These are phyloP conservation scores for Ascomycota sp. DNA, from an alignment of 2,329 filamentous ascomycete genomes.

Conservation along the genomic window DNA sequence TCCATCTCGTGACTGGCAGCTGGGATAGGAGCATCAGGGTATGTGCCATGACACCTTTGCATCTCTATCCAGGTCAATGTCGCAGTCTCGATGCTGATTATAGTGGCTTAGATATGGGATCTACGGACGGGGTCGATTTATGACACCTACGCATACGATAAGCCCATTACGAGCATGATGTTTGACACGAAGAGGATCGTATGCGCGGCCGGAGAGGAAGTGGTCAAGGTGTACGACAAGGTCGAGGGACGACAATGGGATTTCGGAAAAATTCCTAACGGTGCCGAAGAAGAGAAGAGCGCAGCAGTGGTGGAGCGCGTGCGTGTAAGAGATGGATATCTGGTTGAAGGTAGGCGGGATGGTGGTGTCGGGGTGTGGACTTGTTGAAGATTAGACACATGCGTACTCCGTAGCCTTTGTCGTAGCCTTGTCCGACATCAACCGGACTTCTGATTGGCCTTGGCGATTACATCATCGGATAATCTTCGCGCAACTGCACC, in stretches of 20 bases:
- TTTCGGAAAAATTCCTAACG: conserved; percentile 64
- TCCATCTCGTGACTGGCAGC: conserved; percentile 85
- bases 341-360: conserved; percentile 75
- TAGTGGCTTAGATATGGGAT: conserved; percentile 67
- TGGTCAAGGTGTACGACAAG: conserved; percentile 97
- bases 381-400: conserved; percentile 22
- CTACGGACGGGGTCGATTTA: conserved; percentile 86
- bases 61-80: too few species aligned
- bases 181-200: conserved; percentile 85
- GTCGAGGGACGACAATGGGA: conserved; percentile 91
- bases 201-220: conserved; percentile 72
- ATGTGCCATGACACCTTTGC: conserved; percentile 17
- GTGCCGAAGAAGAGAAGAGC: conserved; percentile 42
- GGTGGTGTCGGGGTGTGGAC: conserved; percentile 85
- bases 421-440: too few species aligned
- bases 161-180: conserved; percentile 88
- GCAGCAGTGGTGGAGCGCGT: conserved; percentile 64
- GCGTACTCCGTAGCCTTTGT: too few species aligned
- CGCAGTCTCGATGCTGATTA: background rate
- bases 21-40: conserved; percentile 84
- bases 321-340: conserved; percentile 79
- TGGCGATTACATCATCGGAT: too few species aligned
- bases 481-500: too few species aligned
- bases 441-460: too few species aligned
- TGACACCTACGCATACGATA: conserved; percentile 90